Evolutionary conservation across 768 basidiomycete genomes (phyloP).

Genomic region (Termitomyces titanicus): DNA sequence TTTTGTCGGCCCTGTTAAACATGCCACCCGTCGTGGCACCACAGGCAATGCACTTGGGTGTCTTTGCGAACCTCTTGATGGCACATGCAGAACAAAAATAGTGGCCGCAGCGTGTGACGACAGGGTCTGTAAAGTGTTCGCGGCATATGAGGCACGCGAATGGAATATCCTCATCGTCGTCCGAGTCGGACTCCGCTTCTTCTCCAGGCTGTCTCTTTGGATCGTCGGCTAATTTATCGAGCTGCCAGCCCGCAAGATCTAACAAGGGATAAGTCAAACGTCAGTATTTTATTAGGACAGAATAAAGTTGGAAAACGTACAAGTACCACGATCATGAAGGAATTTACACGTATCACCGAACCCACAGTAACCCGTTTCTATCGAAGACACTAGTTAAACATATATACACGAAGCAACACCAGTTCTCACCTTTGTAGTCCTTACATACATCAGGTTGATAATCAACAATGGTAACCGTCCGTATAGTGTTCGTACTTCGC

Average conservation of each 20-base stretch:
- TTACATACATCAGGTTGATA: conserved; percentile 99
- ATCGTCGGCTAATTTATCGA: conserved; percentile 87
- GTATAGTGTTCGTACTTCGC: conserved; percentile 74
- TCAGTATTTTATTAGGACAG: conserved; percentile 4
- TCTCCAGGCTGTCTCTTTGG: conserved; percentile 61
- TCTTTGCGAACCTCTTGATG: conserved; percentile 91
- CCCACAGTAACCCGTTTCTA: conserved; percentile 98
- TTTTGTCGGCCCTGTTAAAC: conserved; percentile 93
- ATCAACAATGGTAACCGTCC: conserved; percentile 93
- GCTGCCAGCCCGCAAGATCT: conserved; percentile 99
- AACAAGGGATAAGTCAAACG: conserved; percentile 6
- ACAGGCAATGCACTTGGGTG: conserved; percentile 94
- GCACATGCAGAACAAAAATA: conserved; percentile 96
- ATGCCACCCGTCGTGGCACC: conserved; percentile 92
- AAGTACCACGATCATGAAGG: conserved; percentile 95
- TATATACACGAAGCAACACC: background rate
- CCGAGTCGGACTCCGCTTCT: conserved; percentile 63
- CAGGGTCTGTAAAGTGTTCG: conserved; percentile 90
- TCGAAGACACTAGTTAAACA: conserved; percentile 8
- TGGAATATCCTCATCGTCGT: conserved; percentile 87
- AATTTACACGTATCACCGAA: conserved; percentile 99
- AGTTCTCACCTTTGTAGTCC: conserved; percentile 89
- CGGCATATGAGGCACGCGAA: conserved; percentile 99
- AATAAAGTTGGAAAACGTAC: conserved; percentile 41
- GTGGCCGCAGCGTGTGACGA: conserved; percentile 95